Evolutionary conservation across 306 rosid genomes (phyloP).

Genomic region (Vicia villosa): DNA sequence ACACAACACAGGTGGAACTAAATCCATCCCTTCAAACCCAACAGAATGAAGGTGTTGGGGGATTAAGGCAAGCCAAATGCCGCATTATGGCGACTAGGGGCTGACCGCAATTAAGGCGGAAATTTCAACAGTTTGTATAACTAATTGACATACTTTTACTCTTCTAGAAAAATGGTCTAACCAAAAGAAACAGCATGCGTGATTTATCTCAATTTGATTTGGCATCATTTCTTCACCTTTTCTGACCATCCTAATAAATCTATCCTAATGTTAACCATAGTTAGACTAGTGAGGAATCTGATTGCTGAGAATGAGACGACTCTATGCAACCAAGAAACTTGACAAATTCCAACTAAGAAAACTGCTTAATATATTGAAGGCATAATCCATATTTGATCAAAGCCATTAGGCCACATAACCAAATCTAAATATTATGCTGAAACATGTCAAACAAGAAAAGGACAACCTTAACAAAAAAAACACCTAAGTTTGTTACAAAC

Average conservation of each 20-base stretch:
- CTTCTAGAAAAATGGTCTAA: background rate
- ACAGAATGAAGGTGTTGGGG: no score
- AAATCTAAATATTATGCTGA: no score
- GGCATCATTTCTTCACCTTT: background rate
- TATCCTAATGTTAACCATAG: constrained; percentile 11
- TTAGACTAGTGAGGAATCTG: constrained; percentile 19
- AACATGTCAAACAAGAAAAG: no score
- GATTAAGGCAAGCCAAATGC: no score
- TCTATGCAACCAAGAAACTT: constrained; percentile 20
- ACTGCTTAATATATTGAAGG: background rate
- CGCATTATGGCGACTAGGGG: no score
- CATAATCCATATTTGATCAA: constrained; percentile 8
- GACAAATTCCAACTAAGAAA: constrained; percentile 4
- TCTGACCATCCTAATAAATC: background rate
- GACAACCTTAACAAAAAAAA: no score
- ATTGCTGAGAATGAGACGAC: constrained; percentile 19
- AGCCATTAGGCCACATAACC: no score
- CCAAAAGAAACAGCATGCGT: background rate
- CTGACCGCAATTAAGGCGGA: no score
- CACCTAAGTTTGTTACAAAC: constrained; percentile 1
- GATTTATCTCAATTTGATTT: background rate
- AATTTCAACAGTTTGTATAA: no score
- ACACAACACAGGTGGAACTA: no score
- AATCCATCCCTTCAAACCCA: no score
- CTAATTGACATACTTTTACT: background rate